These are phyloP conservation scores for Speleostelium caveatum DNA, from an alignment of 78 protist genomes.

Conservation along the genomic window DNA sequence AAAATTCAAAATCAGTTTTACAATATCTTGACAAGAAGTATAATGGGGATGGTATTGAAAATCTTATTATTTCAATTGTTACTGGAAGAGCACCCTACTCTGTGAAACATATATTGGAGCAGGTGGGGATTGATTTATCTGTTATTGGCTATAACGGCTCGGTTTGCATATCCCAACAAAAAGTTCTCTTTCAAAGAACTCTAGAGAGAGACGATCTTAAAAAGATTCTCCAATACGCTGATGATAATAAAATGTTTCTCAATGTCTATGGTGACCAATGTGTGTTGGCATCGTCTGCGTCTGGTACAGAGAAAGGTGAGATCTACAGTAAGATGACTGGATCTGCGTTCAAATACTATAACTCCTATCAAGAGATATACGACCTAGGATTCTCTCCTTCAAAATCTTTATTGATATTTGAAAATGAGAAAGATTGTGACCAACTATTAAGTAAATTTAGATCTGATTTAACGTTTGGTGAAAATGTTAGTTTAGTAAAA, in stretches of 20 bases:
- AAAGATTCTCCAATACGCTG: slow-evolving; percentile 19
- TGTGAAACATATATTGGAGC: slow-evolving; percentile 18
- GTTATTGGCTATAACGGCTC: slow-evolving; percentile 66
- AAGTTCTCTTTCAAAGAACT: neutral
- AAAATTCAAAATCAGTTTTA: slow-evolving; percentile 57
- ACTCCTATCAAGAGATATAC: neutral
- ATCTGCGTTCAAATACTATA: neutral
- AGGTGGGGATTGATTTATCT: slow-evolving; percentile 31
- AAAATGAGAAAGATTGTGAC: slow-evolving; percentile 43
- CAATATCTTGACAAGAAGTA: slow-evolving; percentile 4
- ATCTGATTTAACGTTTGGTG: too few species aligned
- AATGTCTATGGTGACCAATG: slow-evolving; percentile 43
- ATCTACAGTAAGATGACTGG: slow-evolving; percentile 47
- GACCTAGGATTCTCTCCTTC: too few species aligned
- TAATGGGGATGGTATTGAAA: slow-evolving; percentile 12
- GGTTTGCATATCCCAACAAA: slow-evolving; percentile 19
- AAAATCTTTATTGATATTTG: slow-evolving; percentile 48
- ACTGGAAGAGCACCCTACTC: slow-evolving; percentile 70
- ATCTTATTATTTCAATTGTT: slow-evolving; percentile 23
- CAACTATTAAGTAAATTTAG: slow-evolving; percentile 2
- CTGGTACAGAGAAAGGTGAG: neutral
- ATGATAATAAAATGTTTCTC: slow-evolving; percentile 26
- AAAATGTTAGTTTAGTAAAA: slow-evolving; percentile 50
- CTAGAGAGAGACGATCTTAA: neutral
- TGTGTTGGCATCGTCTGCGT: slow-evolving; percentile 11